Evolutionary conservation across 805 yeast genomes (phyloP).

Genomic region (Wickerhamiella azymoides): DNA sequence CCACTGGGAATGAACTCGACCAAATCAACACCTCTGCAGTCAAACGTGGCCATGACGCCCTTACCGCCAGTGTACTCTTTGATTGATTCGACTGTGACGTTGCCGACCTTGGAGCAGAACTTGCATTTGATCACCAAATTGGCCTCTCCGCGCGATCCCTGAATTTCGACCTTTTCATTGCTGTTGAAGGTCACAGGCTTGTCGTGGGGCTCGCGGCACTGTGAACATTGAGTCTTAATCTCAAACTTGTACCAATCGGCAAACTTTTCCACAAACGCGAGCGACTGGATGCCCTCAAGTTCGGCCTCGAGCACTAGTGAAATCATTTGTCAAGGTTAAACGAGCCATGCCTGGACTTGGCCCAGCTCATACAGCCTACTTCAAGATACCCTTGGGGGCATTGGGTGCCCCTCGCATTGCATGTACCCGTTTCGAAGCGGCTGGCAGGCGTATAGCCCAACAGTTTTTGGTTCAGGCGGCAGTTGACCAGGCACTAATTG

Average conservation of each 20-base stretch:
- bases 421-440: slow-evolving; percentile 21
- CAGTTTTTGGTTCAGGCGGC: slow-evolving; percentile 21
- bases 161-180: slow-evolving; percentile 34
- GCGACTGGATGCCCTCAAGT: slow-evolving; percentile 39
- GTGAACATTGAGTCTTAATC: slow-evolving; percentile 59
- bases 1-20: slow-evolving; percentile 47
- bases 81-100: slow-evolving; percentile 21
- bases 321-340: slow-evolving; percentile 18
- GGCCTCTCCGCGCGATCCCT: slow-evolving; percentile 70
- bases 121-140: slow-evolving; percentile 68
- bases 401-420: slow-evolving; percentile 21
- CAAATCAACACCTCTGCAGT: slow-evolving; percentile 74
- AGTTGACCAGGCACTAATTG: slow-evolving; percentile 19
- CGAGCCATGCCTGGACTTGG: not conserved
- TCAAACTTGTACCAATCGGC: slow-evolving; percentile 58
- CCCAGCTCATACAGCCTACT: slow-evolving; percentile 14
- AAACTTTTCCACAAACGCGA: slow-evolving; percentile 47
- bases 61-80: slow-evolving; percentile 28
- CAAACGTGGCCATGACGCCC: slow-evolving; percentile 49
- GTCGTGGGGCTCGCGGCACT: slow-evolving; percentile 65
- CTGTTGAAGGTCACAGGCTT: slow-evolving; percentile 57
- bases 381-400: slow-evolving; percentile 10
- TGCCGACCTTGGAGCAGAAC: slow-evolving; percentile 36
- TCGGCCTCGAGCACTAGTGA: slow-evolving; percentile 30
- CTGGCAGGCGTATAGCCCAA: slow-evolving; percentile 23